phyloP scores from a whole-genome alignment of 441 rosid genomes.

The Capsella rubella region DNA sequence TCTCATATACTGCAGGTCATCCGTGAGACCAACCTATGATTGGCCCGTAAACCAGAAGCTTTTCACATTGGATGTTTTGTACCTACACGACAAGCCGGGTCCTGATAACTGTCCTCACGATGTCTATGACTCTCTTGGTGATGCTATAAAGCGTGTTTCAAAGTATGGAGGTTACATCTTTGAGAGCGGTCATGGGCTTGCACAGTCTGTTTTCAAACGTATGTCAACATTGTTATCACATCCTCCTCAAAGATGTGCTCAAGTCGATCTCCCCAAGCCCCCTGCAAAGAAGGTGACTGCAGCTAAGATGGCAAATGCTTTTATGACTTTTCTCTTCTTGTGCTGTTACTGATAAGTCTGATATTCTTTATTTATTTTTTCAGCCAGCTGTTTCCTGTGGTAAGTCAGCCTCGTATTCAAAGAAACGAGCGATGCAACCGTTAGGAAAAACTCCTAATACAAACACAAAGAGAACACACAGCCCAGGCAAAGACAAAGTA shows the following conservation, averaged over 20 bases:
- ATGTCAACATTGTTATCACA: slow-evolving; percentile 71
- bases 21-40: slow-evolving; percentile 67
- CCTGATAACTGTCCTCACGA: slow-evolving; percentile 87
- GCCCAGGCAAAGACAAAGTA: neutral
- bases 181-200: slow-evolving; percentile 77
- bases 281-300: slow-evolving; percentile 59
- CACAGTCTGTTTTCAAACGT: slow-evolving; percentile 64
- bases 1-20: slow-evolving; percentile 90
- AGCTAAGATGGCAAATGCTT: slow-evolving; percentile 49
- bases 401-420: neutral
- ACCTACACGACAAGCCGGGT: slow-evolving; percentile 88
- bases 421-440: neutral
- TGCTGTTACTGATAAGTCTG: neutral
- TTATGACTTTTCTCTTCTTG: neutral
- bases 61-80: slow-evolving; percentile 90
- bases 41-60: slow-evolving; percentile 80
- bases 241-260: slow-evolving; percentile 85
- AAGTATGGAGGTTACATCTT: slow-evolving; percentile 83
- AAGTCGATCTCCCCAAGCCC: slow-evolving; percentile 76
- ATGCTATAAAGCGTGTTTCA: slow-evolving; percentile 73
- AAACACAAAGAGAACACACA: slow-evolving; percentile 1
- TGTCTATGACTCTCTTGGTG: slow-evolving; percentile 75
- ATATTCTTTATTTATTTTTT: neutral
- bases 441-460: neutral
- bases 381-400: slow-evolving; percentile 7